Evolutionary conservation across 257 asterid species (phyloP).

Genomic region (Solanum pinnatisectum): DNA sequence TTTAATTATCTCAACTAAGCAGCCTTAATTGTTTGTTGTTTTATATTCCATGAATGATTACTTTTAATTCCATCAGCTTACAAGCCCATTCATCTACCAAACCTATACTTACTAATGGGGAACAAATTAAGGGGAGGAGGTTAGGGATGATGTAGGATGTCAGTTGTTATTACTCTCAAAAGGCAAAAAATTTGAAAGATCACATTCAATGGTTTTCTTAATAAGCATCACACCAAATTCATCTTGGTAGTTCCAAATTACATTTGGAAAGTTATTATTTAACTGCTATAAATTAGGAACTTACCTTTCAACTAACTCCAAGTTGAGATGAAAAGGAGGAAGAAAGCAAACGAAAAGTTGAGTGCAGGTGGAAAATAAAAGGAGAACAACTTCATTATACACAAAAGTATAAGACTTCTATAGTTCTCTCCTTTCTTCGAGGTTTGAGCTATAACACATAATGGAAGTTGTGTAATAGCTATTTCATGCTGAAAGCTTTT

Average conservation of each 20-base stretch:
- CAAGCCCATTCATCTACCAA: background rate
- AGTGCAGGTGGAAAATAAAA: background rate
- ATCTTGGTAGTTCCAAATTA: background rate
- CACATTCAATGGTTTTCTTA: background rate
- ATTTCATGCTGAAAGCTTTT: background rate
- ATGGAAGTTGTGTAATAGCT: background rate
- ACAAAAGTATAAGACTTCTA: background rate
- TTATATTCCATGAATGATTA: background rate
- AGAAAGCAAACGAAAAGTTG: background rate
- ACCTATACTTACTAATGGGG: background rate
- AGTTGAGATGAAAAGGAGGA: background rate
- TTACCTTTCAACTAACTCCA: background rate
- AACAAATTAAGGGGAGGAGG: background rate
- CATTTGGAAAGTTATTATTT: background rate
- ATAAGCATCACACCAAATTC: background rate
- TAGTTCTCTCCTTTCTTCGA: background rate
- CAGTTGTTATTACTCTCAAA: background rate
- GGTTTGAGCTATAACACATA: background rate
- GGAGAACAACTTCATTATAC: background rate
- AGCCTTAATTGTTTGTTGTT: background rate
- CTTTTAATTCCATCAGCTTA: background rate
- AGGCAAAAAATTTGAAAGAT: background rate
- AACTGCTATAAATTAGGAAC: background rate
- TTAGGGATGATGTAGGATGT: background rate
- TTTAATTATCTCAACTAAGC: background rate